Base-by-base conservation (phyloP, 1,284 basidiomycete species). In the Moesziomyces parantarcticus region DNA sequence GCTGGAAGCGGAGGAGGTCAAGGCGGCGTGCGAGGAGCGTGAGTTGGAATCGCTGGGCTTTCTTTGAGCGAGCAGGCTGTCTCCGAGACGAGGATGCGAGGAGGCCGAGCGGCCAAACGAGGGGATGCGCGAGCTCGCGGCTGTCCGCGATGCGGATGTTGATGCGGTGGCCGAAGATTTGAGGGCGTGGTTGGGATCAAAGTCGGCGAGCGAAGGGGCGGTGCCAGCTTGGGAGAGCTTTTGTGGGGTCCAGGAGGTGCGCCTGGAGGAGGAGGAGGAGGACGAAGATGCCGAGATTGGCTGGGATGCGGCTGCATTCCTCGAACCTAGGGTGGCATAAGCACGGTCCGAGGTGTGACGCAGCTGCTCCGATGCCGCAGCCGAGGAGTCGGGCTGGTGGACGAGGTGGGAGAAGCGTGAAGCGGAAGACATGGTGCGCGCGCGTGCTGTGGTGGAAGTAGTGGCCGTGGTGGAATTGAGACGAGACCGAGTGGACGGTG, bases 31-130 rank as follows among this genome's bases (percentile, higher is more conserved):
- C n/a, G n/a, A n/a, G 21, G 60, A 51, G 10, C 60, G 59, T 18
- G 66, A 55, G 11, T 56, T 56, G 13, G 58, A 53, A 42, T 75
- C 72, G 63, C 72, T 75, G 5, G 39, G 25, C 49, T 75, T 75
- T 20, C 72, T 49, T 45, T 70, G 66, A n/a, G 59, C 72, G 20
- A 75, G 54, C 9, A 75, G 59, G 1, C 66, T 58, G 46, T 75
- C 72, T 7, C 72, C 72, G n/a, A 75, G 62, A n/a, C 72, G 66
- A 25, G 63, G 55, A 6, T 70, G 67, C 0, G 56, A 39, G 5
- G 60, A 61, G 34, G 50, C 54, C 2, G 50, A 55, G 56, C 67
- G 66, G 39, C 67, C 62, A 23, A 69, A 57, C 14, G 72, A 65
- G 3, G 72, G 72, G 22, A 75, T 75, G n/a, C 62, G 56, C 0